Percentiles rank a stretch among this genome's conserved stretches.
Evolutionary conservation across 495 filamentous ascomycete genomes (phyloP).

Genomic region (Podospora sp.): DNA sequence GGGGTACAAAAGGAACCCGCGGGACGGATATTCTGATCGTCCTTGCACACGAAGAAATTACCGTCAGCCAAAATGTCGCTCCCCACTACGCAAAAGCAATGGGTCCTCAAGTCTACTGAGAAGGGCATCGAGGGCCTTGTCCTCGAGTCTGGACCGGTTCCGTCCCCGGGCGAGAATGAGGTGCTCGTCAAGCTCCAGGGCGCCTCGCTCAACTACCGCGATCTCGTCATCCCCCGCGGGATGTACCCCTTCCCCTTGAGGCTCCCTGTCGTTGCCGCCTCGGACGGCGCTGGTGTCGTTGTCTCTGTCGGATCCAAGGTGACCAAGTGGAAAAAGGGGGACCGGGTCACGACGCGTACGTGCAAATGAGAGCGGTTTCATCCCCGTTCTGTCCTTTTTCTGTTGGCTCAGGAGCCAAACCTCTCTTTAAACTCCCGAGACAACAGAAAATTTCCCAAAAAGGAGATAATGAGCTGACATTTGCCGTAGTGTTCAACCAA

Average conservation of each 20-base stretch:
- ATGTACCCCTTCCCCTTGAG: constrained; percentile 65
- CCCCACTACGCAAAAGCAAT: constrained; percentile 62
- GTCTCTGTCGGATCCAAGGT: constrained; percentile 69
- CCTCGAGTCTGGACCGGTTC: constrained; percentile 55
- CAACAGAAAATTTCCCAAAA: no score
- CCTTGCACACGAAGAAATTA: no score
- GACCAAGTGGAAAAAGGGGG: constrained; percentile 67
- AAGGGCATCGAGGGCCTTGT: constrained; percentile 65
- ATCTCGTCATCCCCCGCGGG: constrained; percentile 75
- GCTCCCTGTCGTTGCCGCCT: constrained; percentile 65
- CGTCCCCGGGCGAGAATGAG: constrained; percentile 66
- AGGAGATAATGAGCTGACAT: no score
- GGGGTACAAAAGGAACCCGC: no score
- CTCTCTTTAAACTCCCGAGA: no score
- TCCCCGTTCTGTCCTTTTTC: no score
- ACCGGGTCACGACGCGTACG: constrained; percentile 69
- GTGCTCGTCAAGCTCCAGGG: constrained; percentile 76
- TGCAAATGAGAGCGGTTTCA: no score
- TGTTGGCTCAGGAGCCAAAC: no score
- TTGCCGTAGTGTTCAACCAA: constrained; percentile 68
- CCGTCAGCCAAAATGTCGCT: constrained; percentile 26
- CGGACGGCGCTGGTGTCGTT: constrained; percentile 79
- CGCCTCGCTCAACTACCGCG: constrained; percentile 82
- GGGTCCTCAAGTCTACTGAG: constrained; percentile 58
- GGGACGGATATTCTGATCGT: no score